These are phyloP conservation scores for Sicyos baderoa DNA, from an alignment of 306 rosid species.

Conservation along the genomic window DNA sequence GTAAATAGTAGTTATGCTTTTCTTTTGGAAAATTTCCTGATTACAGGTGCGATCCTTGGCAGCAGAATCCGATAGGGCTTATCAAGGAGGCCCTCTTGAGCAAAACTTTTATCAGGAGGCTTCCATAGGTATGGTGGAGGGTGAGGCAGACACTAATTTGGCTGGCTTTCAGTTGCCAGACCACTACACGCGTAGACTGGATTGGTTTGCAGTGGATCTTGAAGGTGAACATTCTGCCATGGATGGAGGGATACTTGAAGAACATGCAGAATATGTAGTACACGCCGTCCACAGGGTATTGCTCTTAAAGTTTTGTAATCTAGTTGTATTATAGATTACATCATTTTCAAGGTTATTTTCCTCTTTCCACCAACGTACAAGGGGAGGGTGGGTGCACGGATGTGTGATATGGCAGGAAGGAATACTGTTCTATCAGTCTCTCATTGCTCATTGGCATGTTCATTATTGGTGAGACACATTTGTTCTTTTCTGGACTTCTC, in stretches of 20 bases:
- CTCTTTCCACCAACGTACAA: background rate
- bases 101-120: constrained; percentile 64
- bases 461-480: background rate
- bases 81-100: constrained; percentile 77
- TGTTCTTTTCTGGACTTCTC: background rate
- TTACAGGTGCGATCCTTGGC: constrained; percentile 82
- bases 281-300: constrained; percentile 85
- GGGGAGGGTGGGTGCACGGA: constrained; percentile 14
- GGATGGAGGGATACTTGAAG: constrained; percentile 93
- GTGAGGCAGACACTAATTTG: constrained; percentile 36
- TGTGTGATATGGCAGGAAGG: constrained; percentile 9
- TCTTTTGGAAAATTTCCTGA: constrained; percentile 1
- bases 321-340: background rate
- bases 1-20: constrained; percentile 5
- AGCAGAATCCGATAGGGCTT: constrained; percentile 94
- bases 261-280: constrained; percentile 80
- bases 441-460: background rate
- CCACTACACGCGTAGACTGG: constrained; percentile 61
- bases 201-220: constrained; percentile 94
- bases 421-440: background rate
- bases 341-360: constrained; percentile 6
- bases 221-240: constrained; percentile 98
- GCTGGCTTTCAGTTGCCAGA: constrained; percentile 45
- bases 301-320: constrained; percentile 7
- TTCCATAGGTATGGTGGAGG: constrained; percentile 49